Conservation (phyloP, 371 early-diverging fungal genomes). For the Dentiscutata heterogama region DNA sequence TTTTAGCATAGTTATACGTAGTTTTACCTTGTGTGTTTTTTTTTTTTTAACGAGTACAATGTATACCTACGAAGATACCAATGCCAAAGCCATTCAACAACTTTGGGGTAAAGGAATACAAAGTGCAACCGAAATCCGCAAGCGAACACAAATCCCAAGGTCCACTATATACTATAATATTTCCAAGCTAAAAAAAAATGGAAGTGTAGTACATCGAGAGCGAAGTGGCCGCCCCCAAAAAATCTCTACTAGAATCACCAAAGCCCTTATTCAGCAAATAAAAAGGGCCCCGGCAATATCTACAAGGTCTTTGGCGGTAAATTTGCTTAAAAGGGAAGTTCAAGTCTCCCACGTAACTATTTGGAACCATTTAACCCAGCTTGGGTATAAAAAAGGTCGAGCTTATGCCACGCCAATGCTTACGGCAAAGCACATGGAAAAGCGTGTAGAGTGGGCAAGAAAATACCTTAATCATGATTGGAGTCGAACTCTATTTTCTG, state of each 20-base stretch:
- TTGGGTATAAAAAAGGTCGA: no score
- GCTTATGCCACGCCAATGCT: conserved; percentile 20
- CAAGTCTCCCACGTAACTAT: no score
- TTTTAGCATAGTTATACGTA: no score
- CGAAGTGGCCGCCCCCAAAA: neutral
- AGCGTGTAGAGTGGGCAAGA: neutral
- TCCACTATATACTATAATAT: conserved; percentile 7
- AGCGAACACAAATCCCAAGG: neutral
- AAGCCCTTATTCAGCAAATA: neutral
- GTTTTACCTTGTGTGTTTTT: no score
- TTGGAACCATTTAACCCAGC: no score
- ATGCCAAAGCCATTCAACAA: neutral
- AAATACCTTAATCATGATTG: conserved; percentile 21
- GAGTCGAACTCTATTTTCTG: conserved; percentile 1
- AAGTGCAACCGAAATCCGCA: neutral
- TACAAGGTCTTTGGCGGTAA: no score
- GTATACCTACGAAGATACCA: no score
- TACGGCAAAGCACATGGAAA: neutral
- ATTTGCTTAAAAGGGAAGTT: no score
- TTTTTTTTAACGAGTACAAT: no score
- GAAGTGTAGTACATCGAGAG: neutral
- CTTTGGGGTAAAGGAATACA: neutral
- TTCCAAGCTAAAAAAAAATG: conserved; percentile 12
- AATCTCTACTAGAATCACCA: neutral
- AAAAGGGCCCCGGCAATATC: no score